phyloP scores from a whole-genome alignment of 257 asterid genomes.

The Lithospermum erythrorhizon region DNA sequence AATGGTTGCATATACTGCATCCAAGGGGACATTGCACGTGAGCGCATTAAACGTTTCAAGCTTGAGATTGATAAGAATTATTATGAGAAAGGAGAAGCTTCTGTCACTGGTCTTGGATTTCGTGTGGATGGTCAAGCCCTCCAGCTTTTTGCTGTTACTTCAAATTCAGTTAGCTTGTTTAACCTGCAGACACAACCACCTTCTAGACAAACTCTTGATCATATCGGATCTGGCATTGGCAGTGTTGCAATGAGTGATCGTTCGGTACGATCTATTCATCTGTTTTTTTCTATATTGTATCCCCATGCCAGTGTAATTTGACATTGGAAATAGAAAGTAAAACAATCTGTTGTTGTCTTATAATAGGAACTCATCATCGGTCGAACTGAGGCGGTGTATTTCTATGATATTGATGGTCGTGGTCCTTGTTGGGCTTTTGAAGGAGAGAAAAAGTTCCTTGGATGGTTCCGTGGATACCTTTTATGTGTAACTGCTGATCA shows the following conservation, averaged over 20 bases:
- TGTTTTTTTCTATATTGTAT: background rate
- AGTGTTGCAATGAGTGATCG: conserved; percentile 90
- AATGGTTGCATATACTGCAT: conserved; percentile 89
- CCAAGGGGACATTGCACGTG: conserved; percentile 98
- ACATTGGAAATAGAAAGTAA: conserved; percentile 1
- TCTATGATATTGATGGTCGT: conserved; percentile 93
- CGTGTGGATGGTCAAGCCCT: conserved; percentile 82
- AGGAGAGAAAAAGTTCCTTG: conserved; percentile 82
- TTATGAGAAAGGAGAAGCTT: conserved; percentile 29
- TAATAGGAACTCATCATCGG: conserved; percentile 84
- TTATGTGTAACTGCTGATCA: conserved; percentile 78
- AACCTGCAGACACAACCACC: conserved; percentile 59
- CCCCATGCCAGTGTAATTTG: conserved; percentile 4
- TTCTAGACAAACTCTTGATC: conserved; percentile 62
- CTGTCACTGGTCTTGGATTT: conserved; percentile 76
- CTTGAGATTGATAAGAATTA: conserved; percentile 53
- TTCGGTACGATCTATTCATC: conserved; percentile 30
- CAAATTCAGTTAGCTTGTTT: conserved; percentile 80
- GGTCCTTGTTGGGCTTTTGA: conserved; percentile 99
- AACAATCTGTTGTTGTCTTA: conserved; percentile 7
- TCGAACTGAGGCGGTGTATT: conserved; percentile 87
- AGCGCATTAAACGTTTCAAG: conserved; percentile 80
- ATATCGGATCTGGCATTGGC: conserved; percentile 69
- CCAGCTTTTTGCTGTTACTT: conserved; percentile 78
- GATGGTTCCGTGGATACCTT: conserved; percentile 95